These are phyloP conservation scores for Geranium incanum DNA, from an alignment of 441 rosid genomes.

Conservation along the genomic window DNA sequence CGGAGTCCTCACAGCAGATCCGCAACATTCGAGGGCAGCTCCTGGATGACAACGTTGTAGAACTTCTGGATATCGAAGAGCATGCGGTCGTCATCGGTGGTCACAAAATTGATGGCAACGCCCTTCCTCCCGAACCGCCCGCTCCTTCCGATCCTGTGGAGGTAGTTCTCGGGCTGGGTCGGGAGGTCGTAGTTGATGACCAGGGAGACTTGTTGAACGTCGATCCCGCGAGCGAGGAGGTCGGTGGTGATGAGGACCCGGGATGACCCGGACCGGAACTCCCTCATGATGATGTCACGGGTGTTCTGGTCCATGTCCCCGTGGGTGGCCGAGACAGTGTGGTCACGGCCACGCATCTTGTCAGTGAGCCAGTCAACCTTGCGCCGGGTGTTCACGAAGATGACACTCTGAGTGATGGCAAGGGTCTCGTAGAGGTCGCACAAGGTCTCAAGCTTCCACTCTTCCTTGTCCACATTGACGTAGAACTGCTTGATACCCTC, in stretches of 20 bases:
- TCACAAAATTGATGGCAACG: conserved; percentile 57
- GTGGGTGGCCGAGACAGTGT: conserved; percentile 62
- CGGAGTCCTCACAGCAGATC: conserved; percentile 44
- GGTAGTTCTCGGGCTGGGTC: conserved; percentile 75
- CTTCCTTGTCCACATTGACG: conserved; percentile 35
- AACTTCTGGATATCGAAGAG: conserved; percentile 72
- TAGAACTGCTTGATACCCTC: conserved; percentile 69
- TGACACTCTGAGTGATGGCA: conserved; percentile 43
- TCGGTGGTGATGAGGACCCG: conserved; percentile 72
- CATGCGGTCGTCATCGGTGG: conserved; percentile 65
- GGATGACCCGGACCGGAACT: conserved; percentile 69
- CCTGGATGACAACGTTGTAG: conserved; percentile 41
- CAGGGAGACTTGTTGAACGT: conserved; percentile 74
- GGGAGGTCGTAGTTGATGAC: conserved; percentile 73
- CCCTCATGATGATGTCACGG: conserved; percentile 69
- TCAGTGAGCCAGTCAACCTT: conserved; percentile 82
- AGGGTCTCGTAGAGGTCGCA: conserved; percentile 60
- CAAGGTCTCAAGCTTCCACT: conserved; percentile 80
- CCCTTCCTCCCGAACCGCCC: conserved; percentile 36
- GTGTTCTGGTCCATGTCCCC: conserved; percentile 36
- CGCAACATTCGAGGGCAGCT: conserved; percentile 60
- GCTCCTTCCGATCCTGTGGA: conserved; percentile 73
- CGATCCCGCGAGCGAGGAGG: conserved; percentile 71
- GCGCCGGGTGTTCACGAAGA: conserved; percentile 68
- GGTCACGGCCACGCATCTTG: conserved; percentile 65